A percentile compares a stretch with the other conserved stretches of the same genome.
phyloP scores from a whole-genome alignment of 2,329 filamentous ascomycete genomes.

The Davidsoniella eucalypti region DNA sequence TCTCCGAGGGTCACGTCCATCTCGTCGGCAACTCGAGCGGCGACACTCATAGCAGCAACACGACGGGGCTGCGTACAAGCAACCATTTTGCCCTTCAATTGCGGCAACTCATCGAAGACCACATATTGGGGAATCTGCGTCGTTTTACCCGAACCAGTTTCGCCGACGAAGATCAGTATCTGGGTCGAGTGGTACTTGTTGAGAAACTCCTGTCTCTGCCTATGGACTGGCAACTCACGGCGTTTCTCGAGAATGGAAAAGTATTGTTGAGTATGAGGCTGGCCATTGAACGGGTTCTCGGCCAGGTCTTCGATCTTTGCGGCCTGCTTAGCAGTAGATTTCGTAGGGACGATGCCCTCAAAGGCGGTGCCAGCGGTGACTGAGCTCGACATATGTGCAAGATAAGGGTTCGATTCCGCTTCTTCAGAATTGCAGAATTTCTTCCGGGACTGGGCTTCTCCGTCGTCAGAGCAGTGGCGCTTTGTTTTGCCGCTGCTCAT shows the following conservation, averaged over 20 bases:
- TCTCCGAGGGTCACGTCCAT: constrained; percentile 86
- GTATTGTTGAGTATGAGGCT: constrained; percentile 65
- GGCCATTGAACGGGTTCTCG: constrained; percentile 70
- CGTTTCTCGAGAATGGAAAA: constrained; percentile 75
- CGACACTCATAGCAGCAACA: constrained; percentile 97
- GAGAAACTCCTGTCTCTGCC: constrained; percentile 87
- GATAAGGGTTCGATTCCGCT: constrained; percentile 57
- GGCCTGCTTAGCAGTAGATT: constrained; percentile 64
- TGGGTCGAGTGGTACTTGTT: constrained; percentile 84
- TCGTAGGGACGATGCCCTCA: constrained; percentile 36
- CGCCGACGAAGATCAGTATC: constrained; percentile 95
- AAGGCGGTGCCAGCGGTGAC: constrained; percentile 16
- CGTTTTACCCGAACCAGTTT: constrained; percentile 98
- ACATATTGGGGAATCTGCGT: constrained; percentile 99
- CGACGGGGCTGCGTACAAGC: constrained; percentile 95
- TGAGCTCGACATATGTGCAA: constrained; percentile 67
- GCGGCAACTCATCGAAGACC: constrained; percentile 87
- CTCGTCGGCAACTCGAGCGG: constrained; percentile 92
- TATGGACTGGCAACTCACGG: constrained; percentile 76
- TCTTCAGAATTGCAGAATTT: constrained; percentile 27
- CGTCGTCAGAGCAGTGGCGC: constrained; percentile 24
- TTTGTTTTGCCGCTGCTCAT: constrained; percentile 28
- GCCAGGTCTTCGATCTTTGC: constrained; percentile 61
- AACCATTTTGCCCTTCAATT: constrained; percentile 72
- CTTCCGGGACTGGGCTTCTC: constrained; percentile 24